These are phyloP conservation scores for Lobosporangium transversale DNA, from an alignment of 192 early-diverging fungal species.

Conservation along the genomic window DNA sequence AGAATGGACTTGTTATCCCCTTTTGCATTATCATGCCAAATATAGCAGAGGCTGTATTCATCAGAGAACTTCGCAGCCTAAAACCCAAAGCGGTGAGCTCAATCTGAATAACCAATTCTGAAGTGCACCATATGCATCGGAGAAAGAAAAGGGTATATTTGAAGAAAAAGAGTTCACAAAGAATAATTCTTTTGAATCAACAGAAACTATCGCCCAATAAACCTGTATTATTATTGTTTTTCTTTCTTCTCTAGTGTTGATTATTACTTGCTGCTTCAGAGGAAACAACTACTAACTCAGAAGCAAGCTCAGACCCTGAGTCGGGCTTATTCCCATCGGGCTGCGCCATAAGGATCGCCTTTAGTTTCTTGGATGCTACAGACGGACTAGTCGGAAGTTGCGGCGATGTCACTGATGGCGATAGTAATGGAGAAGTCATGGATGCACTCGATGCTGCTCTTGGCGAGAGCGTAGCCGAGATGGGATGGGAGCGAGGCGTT, in stretches of 20 bases:
- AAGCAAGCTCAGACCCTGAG: neutral
- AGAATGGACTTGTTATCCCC: too few species aligned
- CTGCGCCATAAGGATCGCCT: neutral
- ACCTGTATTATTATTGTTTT: too few species aligned
- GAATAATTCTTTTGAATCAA: neutral
- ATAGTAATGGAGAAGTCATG: neutral
- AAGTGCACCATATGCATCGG: too few species aligned
- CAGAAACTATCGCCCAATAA: neutral
- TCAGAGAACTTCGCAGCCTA: too few species aligned
- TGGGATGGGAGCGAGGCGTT: conserved; percentile 4
- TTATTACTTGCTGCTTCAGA: neutral
- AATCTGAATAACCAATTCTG: too few species aligned
- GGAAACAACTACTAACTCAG: neutral
- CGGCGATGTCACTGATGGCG: neutral
- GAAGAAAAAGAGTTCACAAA: neutral
- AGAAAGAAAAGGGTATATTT: neutral
- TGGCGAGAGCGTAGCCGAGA: neutral
- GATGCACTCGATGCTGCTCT: neutral
- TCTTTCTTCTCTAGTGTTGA: too few species aligned
- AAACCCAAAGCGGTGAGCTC: too few species aligned
- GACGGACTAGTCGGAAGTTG: conserved; percentile 4
- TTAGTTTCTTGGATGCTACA: conserved; percentile 7
- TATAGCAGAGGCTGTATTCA: too few species aligned
- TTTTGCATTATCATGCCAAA: too few species aligned
- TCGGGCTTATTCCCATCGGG: neutral